Evolutionary conservation across 345 rosid species (phyloP), one percentile per base, ranked within the genome.

Genomic region (Kandelia obovata): DNA sequence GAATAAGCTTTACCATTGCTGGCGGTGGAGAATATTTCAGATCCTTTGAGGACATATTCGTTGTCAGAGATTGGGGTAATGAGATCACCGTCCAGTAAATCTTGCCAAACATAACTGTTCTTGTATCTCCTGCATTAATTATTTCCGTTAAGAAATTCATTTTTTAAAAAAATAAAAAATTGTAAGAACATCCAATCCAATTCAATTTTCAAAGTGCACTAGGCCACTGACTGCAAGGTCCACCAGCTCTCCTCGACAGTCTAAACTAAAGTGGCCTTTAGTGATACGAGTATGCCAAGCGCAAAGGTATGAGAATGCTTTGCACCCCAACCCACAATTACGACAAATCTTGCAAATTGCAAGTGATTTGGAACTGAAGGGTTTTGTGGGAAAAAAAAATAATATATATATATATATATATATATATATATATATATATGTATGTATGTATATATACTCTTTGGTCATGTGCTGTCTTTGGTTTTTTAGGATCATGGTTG

Each of bases 11-110:
- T 39, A 55, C 58, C 58, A 3, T 2, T 9, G 25, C 67, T 3
- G 7, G 58, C 8, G 37, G 39, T 27, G 31, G 61, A 65, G 43
- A 65, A 61, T 37, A 82, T 82, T 62, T 81, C 73, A 49, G 92
- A 89, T 75, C 97, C 97, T 82, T 89, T 82, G 62, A 91, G 86
- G 11, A 91, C 83, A 65, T 84, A 91, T 78, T 89, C 96, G 23
- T 81, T 87, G 68, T 88, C 91, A 3, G 85, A 89, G 67, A 89
- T 76, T 3, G 97, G 92, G 7, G 86, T 85, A 58, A 91, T 84
- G 37, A 91, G 91, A 77, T 91, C 92, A 56, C 85, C 91, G 26
- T 91, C 90, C 20, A 72, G 43, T 27, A 91, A 78, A 73, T 91
- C 96, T 84, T 89, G 96, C 97, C 97, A 91, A 26, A 89, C 84